phyloP scores from a whole-genome alignment of 108 stramenopile species.

The Pseudonitzschia delicatissima region DNA sequence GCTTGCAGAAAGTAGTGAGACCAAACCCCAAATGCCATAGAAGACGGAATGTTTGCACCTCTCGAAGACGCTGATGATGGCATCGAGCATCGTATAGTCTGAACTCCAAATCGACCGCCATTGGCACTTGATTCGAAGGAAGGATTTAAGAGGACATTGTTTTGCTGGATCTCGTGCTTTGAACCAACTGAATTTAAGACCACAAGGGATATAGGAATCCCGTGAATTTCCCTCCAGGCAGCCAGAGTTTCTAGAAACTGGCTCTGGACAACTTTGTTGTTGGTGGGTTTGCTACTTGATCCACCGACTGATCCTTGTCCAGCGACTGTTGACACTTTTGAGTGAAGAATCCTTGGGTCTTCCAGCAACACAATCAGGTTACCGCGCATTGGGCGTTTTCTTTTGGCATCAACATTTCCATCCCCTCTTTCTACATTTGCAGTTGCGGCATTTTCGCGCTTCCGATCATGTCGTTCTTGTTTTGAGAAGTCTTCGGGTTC shows the following conservation, averaged over 20 bases:
- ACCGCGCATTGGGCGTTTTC: too few species aligned
- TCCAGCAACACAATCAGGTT: background rate
- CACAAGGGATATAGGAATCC: background rate
- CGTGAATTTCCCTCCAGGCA: background rate
- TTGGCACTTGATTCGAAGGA: background rate
- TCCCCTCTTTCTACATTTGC: too few species aligned
- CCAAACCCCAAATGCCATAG: background rate
- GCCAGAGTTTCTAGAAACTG: slow-evolving; percentile 4
- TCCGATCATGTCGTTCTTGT: background rate
- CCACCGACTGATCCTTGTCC: background rate
- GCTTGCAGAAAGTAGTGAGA: slow-evolving; percentile 1
- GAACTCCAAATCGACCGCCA: background rate
- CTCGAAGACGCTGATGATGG: background rate
- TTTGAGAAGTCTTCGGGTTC: background rate
- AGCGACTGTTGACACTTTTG: background rate
- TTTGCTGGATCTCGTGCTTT: background rate
- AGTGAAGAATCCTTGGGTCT: background rate
- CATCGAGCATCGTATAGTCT: background rate
- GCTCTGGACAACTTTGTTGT: background rate
- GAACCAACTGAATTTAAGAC: background rate
- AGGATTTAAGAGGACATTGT: background rate
- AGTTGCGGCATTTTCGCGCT: background rate
- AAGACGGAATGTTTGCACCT: background rate
- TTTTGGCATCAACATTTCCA: too few species aligned
- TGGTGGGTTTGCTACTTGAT: background rate